These are phyloP conservation scores for Zoysia pacifica DNA, from an alignment of 176 grass and related monocot species.

Conservation along the genomic window DNA sequence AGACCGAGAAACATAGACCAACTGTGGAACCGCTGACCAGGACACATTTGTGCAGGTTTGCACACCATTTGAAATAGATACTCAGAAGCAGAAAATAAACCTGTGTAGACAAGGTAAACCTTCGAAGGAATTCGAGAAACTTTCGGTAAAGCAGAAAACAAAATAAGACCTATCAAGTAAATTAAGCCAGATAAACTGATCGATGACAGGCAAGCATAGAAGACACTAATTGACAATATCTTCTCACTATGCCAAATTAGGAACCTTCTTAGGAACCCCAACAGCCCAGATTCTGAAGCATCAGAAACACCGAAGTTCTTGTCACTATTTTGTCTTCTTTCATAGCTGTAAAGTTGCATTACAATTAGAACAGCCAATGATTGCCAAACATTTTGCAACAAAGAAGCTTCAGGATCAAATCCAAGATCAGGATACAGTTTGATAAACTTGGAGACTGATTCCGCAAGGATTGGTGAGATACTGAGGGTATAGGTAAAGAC, in stretches of 20 bases:
- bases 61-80: slow-evolving; percentile 98
- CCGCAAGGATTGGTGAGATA: slow-evolving; percentile 65
- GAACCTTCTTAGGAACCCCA: slow-evolving; percentile 84
- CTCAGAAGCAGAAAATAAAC: slow-evolving; percentile 75
- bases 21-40: slow-evolving; percentile 63
- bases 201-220: slow-evolving; percentile 91
- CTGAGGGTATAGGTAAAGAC: slow-evolving; percentile 83
- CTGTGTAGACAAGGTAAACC: slow-evolving; percentile 85
- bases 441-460: slow-evolving; percentile 65
- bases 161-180: slow-evolving; percentile 80
- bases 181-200: slow-evolving; percentile 83
- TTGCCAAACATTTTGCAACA: slow-evolving; percentile 93
- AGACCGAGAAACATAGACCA: slow-evolving; percentile 80
- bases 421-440: slow-evolving; percentile 88
- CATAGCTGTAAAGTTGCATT: slow-evolving; percentile 99
- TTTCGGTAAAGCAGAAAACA: slow-evolving; percentile 88
- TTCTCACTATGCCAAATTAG: slow-evolving; percentile 97
- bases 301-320: slow-evolving; percentile 73
- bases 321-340: slow-evolving; percentile 83
- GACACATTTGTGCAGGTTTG: slow-evolving; percentile 88
- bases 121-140: slow-evolving; percentile 86
- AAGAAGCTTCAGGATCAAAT: slow-evolving; percentile 76
- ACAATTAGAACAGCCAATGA: slow-evolving; percentile 87
- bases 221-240: slow-evolving; percentile 73
- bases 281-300: slow-evolving; percentile 64